Evolutionary conservation across 495 filamentous ascomycete species (phyloP), one percentile per base, ranked within the genome.

Genomic region (Daldinia caldariorum): DNA sequence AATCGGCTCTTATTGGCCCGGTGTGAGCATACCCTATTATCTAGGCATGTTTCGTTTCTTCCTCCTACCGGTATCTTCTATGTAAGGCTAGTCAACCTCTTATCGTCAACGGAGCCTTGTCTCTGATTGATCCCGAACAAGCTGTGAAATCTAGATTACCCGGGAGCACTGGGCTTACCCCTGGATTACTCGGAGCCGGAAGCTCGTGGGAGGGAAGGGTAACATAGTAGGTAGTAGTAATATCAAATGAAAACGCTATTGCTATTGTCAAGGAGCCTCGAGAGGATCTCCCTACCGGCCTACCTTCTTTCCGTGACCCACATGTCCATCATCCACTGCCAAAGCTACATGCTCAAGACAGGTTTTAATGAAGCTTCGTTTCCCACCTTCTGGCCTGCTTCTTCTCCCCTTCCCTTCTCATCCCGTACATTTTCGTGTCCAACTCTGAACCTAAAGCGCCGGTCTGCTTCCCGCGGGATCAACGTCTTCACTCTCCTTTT

Each of bases 401-500:
- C 67, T 56, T 67, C 67, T 69, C 67, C 66, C 67, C 67, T 72
- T 75, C 63, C 68, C 37, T 62, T 64, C 78, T 69, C 72, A 77
- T 74, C 69, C 70, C 69, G 63, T 73, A 67, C 61, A 74, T 34
- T 69, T 73, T 75, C 75, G 74, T 79, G 77, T 79, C 78, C 78
- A 70, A 75, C 79, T 77, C 74, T 66, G 69, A 69, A 76, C 66
- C 67, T 60, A 77, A 84, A 87, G 84, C 85, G 80, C 84, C 82
- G 84, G 84, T 85, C 82, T 87, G 85, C 84, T 87, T 84, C 75
- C 76, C 71, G 57, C 61, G 64, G 76, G 72, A 76, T 78, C 75
- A 78, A 76, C 74, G 73, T 75, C 76, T 76, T 75, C 75, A 77
- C 78, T 82, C 79, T 78, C 79, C 68, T 80, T 56, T 79, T 74